A percentile compares a stretch with the other conserved stretches of the same genome.
phyloP scores from a whole-genome alignment of 345 rosid genomes.

The Bruguiera parviflora region DNA sequence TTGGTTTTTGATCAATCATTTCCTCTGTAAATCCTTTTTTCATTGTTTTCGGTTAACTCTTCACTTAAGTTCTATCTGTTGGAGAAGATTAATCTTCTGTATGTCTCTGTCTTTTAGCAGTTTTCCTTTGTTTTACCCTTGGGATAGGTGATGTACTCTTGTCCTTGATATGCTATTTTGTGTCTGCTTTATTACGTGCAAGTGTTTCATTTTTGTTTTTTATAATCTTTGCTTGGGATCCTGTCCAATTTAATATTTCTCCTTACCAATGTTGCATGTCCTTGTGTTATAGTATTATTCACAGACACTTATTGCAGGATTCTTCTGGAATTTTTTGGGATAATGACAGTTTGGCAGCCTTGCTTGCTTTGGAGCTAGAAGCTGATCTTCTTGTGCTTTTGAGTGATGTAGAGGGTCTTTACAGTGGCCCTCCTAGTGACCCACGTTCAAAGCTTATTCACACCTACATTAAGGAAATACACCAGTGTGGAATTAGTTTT shows the following conservation, averaged over 20 bases:
- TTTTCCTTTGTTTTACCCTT: too few relatives aligned
- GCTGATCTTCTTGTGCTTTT: slow-evolving; percentile 81
- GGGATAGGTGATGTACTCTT: too few relatives aligned
- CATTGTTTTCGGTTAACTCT: too few relatives aligned
- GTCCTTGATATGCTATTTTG: too few relatives aligned
- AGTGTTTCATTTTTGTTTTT: too few relatives aligned
- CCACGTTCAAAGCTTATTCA: slow-evolving; percentile 74
- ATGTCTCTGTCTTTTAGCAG: too few relatives aligned
- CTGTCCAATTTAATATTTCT: neutral
- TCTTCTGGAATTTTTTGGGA: slow-evolving; percentile 94
- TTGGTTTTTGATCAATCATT: too few relatives aligned
- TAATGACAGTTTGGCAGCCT: slow-evolving; percentile 87
- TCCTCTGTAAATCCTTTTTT: too few relatives aligned
- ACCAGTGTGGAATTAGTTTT: slow-evolving; percentile 73
- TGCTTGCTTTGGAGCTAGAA: slow-evolving; percentile 67
- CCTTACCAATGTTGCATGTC: neutral
- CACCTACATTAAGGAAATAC: slow-evolving; percentile 65
- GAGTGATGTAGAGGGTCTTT: slow-evolving; percentile 89
- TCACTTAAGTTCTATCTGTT: too few relatives aligned
- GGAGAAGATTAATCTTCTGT: too few relatives aligned
- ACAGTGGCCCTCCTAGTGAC: slow-evolving; percentile 84
- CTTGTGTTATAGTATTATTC: neutral
- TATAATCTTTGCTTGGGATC: too few relatives aligned
- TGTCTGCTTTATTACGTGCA: too few relatives aligned
- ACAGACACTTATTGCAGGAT: slow-evolving; percentile 46